Conservation (phyloP, 495 filamentous ascomycete species). For the Trichoderma asperelloides region DNA sequence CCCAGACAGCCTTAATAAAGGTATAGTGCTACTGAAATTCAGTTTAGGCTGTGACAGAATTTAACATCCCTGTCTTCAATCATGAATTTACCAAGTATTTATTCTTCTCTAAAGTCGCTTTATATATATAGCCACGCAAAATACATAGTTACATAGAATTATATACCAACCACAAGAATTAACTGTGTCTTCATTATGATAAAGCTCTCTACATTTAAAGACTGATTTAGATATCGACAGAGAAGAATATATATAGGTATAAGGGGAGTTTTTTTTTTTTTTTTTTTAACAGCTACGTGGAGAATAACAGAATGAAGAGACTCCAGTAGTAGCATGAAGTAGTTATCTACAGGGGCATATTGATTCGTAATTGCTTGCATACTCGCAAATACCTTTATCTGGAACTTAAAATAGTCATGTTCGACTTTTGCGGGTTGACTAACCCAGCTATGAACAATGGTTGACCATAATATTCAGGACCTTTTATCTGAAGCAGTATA, state of each 20-base stretch:
- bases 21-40: no score
- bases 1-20: constrained; percentile 5
- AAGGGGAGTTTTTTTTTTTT: background rate
- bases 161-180: background rate
- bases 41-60: no score
- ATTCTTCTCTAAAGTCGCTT: background rate
- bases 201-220: background rate
- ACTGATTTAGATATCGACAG: background rate
- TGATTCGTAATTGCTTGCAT: no score
- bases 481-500: background rate
- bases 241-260: background rate
- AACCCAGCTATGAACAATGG: background rate
- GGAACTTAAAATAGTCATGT: no score
- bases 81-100: background rate
- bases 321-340: no score
- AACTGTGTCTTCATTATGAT: background rate
- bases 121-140: background rate
- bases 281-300: no score
- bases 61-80: background rate
- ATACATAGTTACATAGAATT: background rate
- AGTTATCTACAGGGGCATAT: no score
- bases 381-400: no score
- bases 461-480: background rate
- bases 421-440: no score
- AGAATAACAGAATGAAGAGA: no score